Evolutionary conservation across 192 early-diverging fungal species (phyloP).

Genomic region (Entophlyctis luteolus): DNA sequence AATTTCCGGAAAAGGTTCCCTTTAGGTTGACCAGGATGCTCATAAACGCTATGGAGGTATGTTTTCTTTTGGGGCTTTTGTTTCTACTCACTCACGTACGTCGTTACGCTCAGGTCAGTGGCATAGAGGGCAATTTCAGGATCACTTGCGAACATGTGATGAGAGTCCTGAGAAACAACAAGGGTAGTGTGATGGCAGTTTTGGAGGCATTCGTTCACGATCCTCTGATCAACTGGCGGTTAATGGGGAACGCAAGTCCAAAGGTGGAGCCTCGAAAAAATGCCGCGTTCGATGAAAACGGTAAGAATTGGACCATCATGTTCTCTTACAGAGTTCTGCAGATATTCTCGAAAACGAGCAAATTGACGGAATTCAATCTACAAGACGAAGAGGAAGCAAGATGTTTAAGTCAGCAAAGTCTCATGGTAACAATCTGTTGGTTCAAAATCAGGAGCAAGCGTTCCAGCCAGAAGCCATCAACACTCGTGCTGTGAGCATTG

Average conservation of each 20-base stretch:
- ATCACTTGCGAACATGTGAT: slow-evolving; percentile 86
- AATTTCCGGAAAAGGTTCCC: slow-evolving; percentile 87
- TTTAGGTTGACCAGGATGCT: slow-evolving; percentile 92
- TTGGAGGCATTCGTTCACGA: slow-evolving; percentile 91
- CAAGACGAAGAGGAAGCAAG: not conserved
- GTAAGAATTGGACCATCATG: too few species aligned
- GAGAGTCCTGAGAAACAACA: slow-evolving; percentile 78
- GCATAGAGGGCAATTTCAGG: slow-evolving; percentile 84
- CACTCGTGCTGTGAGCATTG: slow-evolving; percentile 67
- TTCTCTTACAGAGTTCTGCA: too few species aligned
- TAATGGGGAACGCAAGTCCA: slow-evolving; percentile 43
- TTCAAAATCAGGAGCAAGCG: slow-evolving; percentile 3
- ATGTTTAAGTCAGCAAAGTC: slow-evolving; percentile 20
- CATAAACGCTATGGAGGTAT: slow-evolving; percentile 79
- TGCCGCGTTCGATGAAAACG: not conserved
- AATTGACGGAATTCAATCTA: slow-evolving; percentile 8
- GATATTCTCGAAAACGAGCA: too few species aligned
- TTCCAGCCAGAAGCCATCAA: slow-evolving; percentile 56
- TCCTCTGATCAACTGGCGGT: slow-evolving; percentile 77
- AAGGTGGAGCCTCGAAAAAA: not conserved
- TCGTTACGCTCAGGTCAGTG: slow-evolving; percentile 46
- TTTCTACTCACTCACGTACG: not conserved
- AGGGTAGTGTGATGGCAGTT: slow-evolving; percentile 86
- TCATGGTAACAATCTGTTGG: not conserved
- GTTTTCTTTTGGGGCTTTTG: slow-evolving; percentile 26